Evolutionary conservation across 2,329 filamentous ascomycete species (phyloP).

Genomic region (Tolypocladium endophyticum): DNA sequence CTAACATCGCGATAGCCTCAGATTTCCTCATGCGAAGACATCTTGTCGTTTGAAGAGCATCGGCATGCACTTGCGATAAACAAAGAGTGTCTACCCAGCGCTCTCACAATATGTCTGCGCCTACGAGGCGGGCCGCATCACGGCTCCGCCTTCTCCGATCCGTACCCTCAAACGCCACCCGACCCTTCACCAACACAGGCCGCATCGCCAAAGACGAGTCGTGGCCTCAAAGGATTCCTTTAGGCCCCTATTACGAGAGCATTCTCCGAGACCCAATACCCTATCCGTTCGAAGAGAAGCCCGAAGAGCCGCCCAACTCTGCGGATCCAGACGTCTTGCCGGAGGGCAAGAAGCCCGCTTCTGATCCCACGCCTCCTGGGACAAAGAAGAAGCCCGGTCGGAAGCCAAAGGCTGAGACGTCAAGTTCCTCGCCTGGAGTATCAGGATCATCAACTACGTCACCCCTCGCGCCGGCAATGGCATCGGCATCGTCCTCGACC

Average conservation of each 20-base stretch:
- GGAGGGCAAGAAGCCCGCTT: slow-evolving; percentile 6
- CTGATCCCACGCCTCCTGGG: not conserved
- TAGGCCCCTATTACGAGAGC: slow-evolving; percentile 50
- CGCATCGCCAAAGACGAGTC: slow-evolving; percentile 10
- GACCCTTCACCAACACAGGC: slow-evolving; percentile 17
- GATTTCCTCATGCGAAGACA: not conserved
- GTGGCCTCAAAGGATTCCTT: slow-evolving; percentile 30
- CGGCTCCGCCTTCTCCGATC: slow-evolving; percentile 18
- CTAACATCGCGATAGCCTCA: not conserved
- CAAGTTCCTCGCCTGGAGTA: slow-evolving; percentile 3
- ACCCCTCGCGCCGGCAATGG: slow-evolving; percentile 4
- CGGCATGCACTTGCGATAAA: not conserved
- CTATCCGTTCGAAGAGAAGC: slow-evolving; percentile 26
- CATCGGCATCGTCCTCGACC: slow-evolving; percentile 14
- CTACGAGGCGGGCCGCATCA: slow-evolving; percentile 17
- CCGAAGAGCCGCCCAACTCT: slow-evolving; percentile 31
- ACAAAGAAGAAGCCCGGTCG: slow-evolving; percentile 18
- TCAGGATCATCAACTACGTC: slow-evolving; percentile 1
- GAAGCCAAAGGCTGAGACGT: slow-evolving; percentile 10
- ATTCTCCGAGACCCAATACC: slow-evolving; percentile 38
- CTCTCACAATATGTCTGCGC: slow-evolving; percentile 15
- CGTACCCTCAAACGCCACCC: slow-evolving; percentile 8
- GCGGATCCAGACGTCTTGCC: slow-evolving; percentile 15
- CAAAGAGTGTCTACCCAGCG: not conserved
- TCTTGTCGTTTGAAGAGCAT: not conserved